Base-by-base conservation (phyloP, 768 basidiomycete species). In the Lenzites betulinus region DNA sequence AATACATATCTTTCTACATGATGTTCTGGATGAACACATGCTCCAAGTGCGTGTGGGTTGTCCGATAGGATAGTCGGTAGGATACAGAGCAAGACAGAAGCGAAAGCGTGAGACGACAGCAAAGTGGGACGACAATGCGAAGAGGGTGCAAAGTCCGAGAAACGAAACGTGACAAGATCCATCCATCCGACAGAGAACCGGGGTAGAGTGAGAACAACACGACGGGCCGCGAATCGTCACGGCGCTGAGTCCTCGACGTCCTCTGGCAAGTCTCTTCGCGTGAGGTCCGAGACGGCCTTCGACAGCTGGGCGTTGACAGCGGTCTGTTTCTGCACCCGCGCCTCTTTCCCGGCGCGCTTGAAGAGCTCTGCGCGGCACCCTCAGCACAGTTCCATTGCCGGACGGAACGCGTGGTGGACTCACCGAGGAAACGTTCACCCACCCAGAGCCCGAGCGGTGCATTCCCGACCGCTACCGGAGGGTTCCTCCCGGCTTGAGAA, bases 371-470 rank as follows among this genome's bases (percentile, higher is more conserved):
- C 13, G 66, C 22, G 15, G 26, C 43, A 11, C 5, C 30, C 23
- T 52, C 33, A 54, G 50, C 23, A 52, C 3, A n/a, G 59, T 49
- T 18, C 22, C 20, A 20, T 3, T 3, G 42, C 26, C 20, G 1
- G 20, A 23, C 22, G 13, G 51, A 25, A 11, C 20, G 35, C 28
- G 23, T 13, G 28, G 54, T 8, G 20, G 50, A 77, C 81, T 48
- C 44, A 89, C 89, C 89, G 49, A 85, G 73, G 63, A 83, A 81
- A 44, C 88, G 77, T 66, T 91, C 84, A 7, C 89, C 89, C 12
- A 87, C 83, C 90, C 90, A 91, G 50, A 89, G 67, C 22, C 89
- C 75, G 67, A 90, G 69, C 36, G 82, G 81, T 3, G 81, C 87
- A 58, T 89, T 90, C 5, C 89, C 89, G 20, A 84, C 57, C 52